Percentiles rank a stretch among this genome's conserved stretches.
phyloP scores from a whole-genome alignment of 1,284 basidiomycete genomes.

The Schizophyllum amplum region DNA sequence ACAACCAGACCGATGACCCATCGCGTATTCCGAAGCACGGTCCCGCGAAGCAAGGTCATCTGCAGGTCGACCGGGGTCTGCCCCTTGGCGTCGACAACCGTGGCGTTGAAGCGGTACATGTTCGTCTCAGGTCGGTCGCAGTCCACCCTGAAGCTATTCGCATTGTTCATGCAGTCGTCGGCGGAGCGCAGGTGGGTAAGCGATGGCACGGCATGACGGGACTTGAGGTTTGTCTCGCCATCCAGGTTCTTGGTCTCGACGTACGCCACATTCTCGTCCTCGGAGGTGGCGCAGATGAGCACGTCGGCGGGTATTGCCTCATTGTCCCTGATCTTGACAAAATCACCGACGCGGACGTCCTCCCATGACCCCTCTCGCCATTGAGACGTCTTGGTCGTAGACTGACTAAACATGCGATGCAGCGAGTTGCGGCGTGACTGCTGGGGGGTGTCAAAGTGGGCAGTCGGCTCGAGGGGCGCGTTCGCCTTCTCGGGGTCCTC shows the following conservation, averaged over 20 bases:
- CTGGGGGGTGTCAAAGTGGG: no score
- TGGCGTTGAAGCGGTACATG: slow-evolving; percentile 90
- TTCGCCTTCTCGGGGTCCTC: slow-evolving; percentile 5
- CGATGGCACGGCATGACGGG: slow-evolving; percentile 73
- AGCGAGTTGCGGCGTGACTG: background rate
- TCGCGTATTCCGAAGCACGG: slow-evolving; percentile 83
- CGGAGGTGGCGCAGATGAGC: slow-evolving; percentile 91
- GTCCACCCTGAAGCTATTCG: slow-evolving; percentile 65
- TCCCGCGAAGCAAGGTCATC: slow-evolving; percentile 83
- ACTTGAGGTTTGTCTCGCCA: slow-evolving; percentile 98
- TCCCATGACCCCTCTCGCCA: slow-evolving; percentile 56
- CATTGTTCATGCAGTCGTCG: slow-evolving; percentile 30
- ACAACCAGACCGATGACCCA: slow-evolving; percentile 92
- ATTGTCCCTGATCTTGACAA: slow-evolving; percentile 85
- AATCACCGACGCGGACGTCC: slow-evolving; percentile 89
- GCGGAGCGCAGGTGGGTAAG: slow-evolving; percentile 71
- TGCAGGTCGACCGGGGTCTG: slow-evolving; percentile 68
- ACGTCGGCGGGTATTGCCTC: slow-evolving; percentile 92
- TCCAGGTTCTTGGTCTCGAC: slow-evolving; percentile 99
- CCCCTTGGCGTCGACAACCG: slow-evolving; percentile 36
- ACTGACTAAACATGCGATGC: background rate
- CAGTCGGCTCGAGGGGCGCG: background rate
- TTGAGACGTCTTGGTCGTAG: background rate
- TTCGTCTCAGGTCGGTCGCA: slow-evolving; percentile 87
- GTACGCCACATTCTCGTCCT: slow-evolving; percentile 95